Evolutionary conservation across 2,329 filamentous ascomycete species (phyloP).

Genomic region (Thermoascus crustaceus): DNA sequence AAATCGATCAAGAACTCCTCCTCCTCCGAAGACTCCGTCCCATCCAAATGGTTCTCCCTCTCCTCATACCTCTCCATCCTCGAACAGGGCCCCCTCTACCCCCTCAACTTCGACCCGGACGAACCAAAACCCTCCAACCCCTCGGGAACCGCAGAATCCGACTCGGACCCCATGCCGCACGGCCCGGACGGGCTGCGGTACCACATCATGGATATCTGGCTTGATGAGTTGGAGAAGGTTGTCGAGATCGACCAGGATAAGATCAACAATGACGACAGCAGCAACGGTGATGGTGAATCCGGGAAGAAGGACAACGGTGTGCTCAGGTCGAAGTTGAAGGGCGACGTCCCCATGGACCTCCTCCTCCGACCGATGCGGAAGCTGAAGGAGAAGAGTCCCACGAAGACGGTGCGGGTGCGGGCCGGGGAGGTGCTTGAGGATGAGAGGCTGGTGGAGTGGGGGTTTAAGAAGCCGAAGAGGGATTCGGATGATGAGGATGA

Average conservation of each 20-base stretch:
- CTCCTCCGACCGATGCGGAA: slow-evolving; percentile 39
- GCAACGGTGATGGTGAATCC: slow-evolving; percentile 26
- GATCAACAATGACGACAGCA: slow-evolving; percentile 23
- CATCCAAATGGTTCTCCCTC: slow-evolving; percentile 24
- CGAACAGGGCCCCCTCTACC: slow-evolving; percentile 32
- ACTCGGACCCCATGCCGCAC: slow-evolving; percentile 37
- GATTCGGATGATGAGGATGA: slow-evolving; percentile 32
- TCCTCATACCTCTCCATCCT: slow-evolving; percentile 32
- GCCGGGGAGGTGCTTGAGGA: slow-evolving; percentile 65
- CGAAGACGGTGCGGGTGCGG: slow-evolving; percentile 63
- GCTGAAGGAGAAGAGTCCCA: slow-evolving; percentile 46
- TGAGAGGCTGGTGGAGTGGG: slow-evolving; percentile 61
- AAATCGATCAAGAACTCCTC: slow-evolving; percentile 9
- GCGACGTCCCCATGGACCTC: slow-evolving; percentile 31
- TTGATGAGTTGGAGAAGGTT: slow-evolving; percentile 76
- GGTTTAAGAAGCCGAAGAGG: slow-evolving; percentile 30
- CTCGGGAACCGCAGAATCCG: slow-evolving; percentile 10
- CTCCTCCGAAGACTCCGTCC: neutral
- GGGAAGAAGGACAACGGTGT: slow-evolving; percentile 5
- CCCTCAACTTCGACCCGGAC: slow-evolving; percentile 29
- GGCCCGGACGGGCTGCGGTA: slow-evolving; percentile 78
- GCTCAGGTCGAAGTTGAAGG: slow-evolving; percentile 25
- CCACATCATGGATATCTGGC: slow-evolving; percentile 83
- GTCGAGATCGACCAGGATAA: slow-evolving; percentile 42
- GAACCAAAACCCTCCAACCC: slow-evolving; percentile 4